A percentile compares a stretch with the other conserved stretches of the same genome.
Evolutionary conservation across 2,329 filamentous ascomycete genomes (phyloP).

Genomic region (Waltergamsia citrina): DNA sequence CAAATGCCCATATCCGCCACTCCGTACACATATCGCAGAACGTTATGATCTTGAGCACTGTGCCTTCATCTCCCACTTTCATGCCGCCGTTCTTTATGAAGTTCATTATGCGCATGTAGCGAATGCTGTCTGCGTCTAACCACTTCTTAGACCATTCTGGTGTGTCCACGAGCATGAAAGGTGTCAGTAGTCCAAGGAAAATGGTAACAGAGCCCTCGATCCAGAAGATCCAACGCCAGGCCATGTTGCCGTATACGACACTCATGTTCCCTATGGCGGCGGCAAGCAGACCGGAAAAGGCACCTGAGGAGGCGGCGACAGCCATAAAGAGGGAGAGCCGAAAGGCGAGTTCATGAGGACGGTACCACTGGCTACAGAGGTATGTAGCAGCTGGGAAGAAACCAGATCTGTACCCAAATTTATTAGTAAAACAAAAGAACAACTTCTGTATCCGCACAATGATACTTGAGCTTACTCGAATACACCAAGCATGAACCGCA

Average conservation of each 20-base stretch:
- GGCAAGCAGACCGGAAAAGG: constrained; percentile 35
- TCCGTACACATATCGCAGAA: no score
- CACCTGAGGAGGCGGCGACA: constrained; percentile 24
- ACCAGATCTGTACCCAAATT: constrained; percentile 14
- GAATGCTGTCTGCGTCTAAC: constrained; percentile 27
- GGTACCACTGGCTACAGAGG: constrained; percentile 20
- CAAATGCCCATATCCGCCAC: constrained; percentile 10
- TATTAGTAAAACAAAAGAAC: neutral
- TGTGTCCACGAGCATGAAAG: constrained; percentile 35
- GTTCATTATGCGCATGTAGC: constrained; percentile 32
- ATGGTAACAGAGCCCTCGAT: constrained; percentile 37
- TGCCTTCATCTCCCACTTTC: constrained; percentile 8
- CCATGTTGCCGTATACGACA: constrained; percentile 27
- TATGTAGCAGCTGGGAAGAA: constrained; percentile 19
- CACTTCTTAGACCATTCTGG: constrained; percentile 22
- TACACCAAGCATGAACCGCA: constrained; percentile 30
- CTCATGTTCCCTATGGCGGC: constrained; percentile 34
- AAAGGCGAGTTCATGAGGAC: constrained; percentile 15
- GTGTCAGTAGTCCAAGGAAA: constrained; percentile 24
- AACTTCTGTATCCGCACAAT: neutral
- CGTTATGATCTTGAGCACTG: constrained; percentile 7
- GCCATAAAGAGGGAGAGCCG: constrained; percentile 23
- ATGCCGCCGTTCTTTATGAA: constrained; percentile 12
- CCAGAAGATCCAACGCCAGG: constrained; percentile 45
- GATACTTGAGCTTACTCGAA: constrained; percentile 34